Conservation (phyloP, 305 asterid species). For the Fraxinus greggii region DNA sequence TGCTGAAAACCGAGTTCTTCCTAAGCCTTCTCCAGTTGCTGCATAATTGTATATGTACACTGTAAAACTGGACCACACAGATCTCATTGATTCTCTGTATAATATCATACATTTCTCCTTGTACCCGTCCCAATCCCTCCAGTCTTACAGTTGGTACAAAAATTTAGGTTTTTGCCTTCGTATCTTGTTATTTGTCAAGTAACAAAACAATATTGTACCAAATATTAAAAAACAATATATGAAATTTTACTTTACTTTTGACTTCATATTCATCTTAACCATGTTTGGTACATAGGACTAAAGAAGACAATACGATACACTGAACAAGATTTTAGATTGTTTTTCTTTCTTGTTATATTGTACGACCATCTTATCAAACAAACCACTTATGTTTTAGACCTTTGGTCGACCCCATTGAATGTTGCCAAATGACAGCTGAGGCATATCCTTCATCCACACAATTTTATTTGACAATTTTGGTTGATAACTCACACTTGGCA, state of each 20-base stretch:
- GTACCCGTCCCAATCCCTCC: background rate
- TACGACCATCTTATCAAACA: background rate
- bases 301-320: background rate
- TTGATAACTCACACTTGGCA: too few relatives aligned
- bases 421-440: background rate
- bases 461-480: too few relatives aligned
- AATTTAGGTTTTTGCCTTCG: background rate
- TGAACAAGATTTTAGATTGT: background rate
- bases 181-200: background rate
- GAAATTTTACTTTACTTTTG: background rate
- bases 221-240: background rate
- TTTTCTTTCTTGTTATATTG: background rate
- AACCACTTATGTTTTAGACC: background rate
- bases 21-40: conserved; percentile 48
- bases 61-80: background rate
- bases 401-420: background rate
- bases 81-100: background rate
- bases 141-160: background rate
- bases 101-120: background rate
- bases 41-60: conserved; percentile 36
- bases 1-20: conserved; percentile 61
- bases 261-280: background rate
- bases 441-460: background rate
- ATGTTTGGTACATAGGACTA: background rate
- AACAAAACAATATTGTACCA: background rate